Evolutionary conservation across 2,329 filamentous ascomycete species (phyloP), one percentile per base, ranked within the genome.

Genomic region (Ophiosphaerella korrae): DNA sequence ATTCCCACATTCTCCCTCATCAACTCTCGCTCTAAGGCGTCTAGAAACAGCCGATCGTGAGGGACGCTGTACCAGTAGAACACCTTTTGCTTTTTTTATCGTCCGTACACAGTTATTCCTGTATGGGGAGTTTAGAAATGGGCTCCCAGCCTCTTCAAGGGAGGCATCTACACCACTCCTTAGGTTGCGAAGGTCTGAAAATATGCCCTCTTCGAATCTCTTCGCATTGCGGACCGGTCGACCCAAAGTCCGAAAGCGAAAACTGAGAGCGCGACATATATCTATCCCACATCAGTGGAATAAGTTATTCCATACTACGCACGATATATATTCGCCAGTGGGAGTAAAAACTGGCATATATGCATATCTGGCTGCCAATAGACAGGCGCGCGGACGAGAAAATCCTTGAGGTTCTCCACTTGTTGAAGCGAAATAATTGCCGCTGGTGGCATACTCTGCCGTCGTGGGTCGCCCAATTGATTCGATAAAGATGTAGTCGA

Each of bases 51-150:
- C 47, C 94, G 87, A 77, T 99, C 94, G 75, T 99, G 94, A 1
- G 94, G 94, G 41, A 99, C 94, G 79, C 92, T 97, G 79, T 97
- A 99, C 94, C 94, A 99, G 80, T 97, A 99, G 72, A 99, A 99
- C 60, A 99, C 94, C 82, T 99, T 99, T 74, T 99, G 94, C 84
- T 99, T 99, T 86, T 99, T 99, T 77, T 99, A 94, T 33, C 18
- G 94, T 99, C 65, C 94, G 88, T 66, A 99, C 99, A 83, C 94
- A 99, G 81, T 99, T 99, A 84, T 99, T 99, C 84, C 99, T 99
- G 86, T 99, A 99, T 38, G 99, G 83, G 75, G 97, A 99, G 77
- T 99, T 94, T 55, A 99, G 84, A 78, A 99, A 99, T 2, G 90
- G 88, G 78, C 93, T 97, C 83, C 99, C 99, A 48, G 94, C 94